Base-by-base conservation (phyloP, 2,329 filamentous ascomycete genomes). In the Neonectria magnoliae region DNA sequence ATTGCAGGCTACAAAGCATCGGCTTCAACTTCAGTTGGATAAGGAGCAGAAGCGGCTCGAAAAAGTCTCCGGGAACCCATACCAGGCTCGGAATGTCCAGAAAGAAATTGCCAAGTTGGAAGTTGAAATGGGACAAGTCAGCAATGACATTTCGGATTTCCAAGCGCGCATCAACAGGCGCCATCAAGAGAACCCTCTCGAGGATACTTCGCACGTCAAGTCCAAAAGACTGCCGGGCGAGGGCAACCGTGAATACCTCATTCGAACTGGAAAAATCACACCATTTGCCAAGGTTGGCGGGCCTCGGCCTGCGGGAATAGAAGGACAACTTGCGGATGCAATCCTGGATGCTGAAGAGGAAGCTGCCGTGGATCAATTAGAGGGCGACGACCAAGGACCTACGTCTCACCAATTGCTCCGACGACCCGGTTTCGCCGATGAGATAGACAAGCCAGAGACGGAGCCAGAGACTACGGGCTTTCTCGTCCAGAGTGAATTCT, bases 231-330 rank as follows among this genome's bases (percentile, higher is more conserved):
- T 95, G 61, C 89, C 92, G 1, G 92, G 92, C 65, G 96, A 98
- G 81, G 93, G 88, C 25, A 90, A 93, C 65, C 88, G 94, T 55
- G 94, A 97, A 51, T 99, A 92, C 76, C 86, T 99, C 51, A 96
- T 99, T 53, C 90, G 96, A 29, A 99, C 95, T 0, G 96, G 96
- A 66, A 98, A 98, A 80, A 98, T 99, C 71, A 99, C 96, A 0
- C 96, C 96, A 0, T 99, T 99, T 75, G 92, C 94, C 8, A 92
- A 91, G 68, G 87, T 97, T 71, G 89, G 89, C 27, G 85, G 88
- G 14, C 84, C 87, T n/a, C 81, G 89, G 2, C 84, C 84, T 4
- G 83, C 87, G 29, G 88, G 86, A 3, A 84, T 89, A 3, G 85
- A 90, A 48, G 91, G 91, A 2, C 90, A 90, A 64, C 82, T 97